Conservation (phyloP, 129 eudicot species). For the Solidago caesia region DNA sequence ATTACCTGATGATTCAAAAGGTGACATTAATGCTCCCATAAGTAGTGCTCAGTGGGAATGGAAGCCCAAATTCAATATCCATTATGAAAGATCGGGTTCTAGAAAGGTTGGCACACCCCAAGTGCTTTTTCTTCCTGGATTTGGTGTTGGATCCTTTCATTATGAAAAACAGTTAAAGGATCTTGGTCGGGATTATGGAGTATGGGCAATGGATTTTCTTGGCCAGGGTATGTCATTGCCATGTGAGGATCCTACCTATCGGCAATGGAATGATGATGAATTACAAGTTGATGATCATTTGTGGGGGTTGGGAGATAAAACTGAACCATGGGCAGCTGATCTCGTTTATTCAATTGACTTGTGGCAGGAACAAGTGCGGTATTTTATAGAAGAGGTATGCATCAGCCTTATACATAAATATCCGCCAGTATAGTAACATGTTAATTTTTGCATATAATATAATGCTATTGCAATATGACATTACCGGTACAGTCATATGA, state of each 20-base stretch:
- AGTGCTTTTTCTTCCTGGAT: conserved; percentile 90
- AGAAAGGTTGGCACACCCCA: conserved; percentile 60
- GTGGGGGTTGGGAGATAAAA: conserved; percentile 92
- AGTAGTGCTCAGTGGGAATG: conserved; percentile 73
- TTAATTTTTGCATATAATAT: conserved; percentile 1
- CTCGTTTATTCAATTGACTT: conserved; percentile 84
- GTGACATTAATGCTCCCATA: conserved; percentile 51
- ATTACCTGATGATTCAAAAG: conserved; percentile 60
- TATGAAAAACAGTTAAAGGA: conserved; percentile 90
- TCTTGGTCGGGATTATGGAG: conserved; percentile 85
- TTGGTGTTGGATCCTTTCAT: conserved; percentile 97
- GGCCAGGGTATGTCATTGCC: conserved; percentile 98
- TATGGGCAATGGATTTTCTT: conserved; percentile 87
- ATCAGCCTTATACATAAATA: not conserved
- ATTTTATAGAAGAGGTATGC: conserved; percentile 83
- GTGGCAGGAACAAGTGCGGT: conserved; percentile 93
- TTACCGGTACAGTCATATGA: not conserved
- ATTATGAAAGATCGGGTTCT: conserved; percentile 75
- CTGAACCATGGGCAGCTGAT: conserved; percentile 88
- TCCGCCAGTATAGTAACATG: not conserved
- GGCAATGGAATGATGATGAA: conserved; percentile 21
- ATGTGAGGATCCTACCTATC: conserved; percentile 70
- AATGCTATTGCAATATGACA: no score
- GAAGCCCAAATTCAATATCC: conserved; percentile 75
- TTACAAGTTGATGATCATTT: conserved; percentile 28